Evolutionary conservation across 257 asterid genomes (phyloP), one percentile per base, ranked within the genome.

Genomic region (Jaltomata sinuosa): DNA sequence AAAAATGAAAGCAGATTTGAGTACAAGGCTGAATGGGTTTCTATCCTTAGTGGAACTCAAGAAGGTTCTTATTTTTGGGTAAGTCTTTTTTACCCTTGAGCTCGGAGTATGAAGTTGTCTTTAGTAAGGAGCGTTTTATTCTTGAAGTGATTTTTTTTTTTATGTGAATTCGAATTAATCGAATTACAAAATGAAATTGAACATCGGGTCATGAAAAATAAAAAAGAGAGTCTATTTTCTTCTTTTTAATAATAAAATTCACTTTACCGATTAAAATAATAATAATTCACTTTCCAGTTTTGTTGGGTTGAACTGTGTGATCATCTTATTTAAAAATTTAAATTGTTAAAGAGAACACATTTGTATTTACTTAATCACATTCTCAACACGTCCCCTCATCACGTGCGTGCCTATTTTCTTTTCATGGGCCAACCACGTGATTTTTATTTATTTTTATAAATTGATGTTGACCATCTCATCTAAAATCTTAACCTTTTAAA

Each of bases 11-110:
- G 67, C 32, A 59, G 4, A 22, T 59, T 59, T 59, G 67, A 11
- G 9, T 59, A 59, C 32, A 59, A 59, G 67, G 67, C 11, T 59
- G 67, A 22, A 22, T 11, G 67, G 67, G 67, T 59, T 59, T 59
- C 67, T 1, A 59, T 59, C 32, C 67, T 59, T 22, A 59, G 67
- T 4, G 67, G 67, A 59, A 22, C 67, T 22, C 67, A 22, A 59
- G 67, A 59, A 59, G 67, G 67, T 59, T 59, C 67, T 59, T 59
- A 59, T 59, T 11, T 59, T 59, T 59, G 67, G 67, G 67, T 22
- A 59, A 22, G 67, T 59, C 22, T 55, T 57, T 57, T 21, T 5
- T 6, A 3, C 6, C 0, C 0, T 57, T 3, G 15, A 57, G 15
- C 1, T 55, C 15, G 31, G 31, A 0, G 3, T 57, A 57, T 57